Evolutionary conservation across 768 basidiomycete genomes (phyloP).

Genomic region (Suillus weaverae): DNA sequence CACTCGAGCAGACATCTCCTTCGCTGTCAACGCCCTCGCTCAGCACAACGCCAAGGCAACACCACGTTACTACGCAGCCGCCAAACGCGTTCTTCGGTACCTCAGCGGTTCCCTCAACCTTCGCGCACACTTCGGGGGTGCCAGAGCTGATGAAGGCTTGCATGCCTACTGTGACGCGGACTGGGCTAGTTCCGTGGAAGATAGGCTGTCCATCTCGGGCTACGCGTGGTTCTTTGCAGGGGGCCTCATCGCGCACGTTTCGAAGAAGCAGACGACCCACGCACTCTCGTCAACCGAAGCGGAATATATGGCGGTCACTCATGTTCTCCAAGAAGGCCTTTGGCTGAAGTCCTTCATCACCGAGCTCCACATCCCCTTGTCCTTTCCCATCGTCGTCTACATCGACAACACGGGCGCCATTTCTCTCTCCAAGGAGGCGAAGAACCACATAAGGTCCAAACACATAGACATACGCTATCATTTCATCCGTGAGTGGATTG

Average conservation of each 20-base stretch:
- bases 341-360: neutral
- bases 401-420: neutral
- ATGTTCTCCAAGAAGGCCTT: neutral
- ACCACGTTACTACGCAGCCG: too few species aligned
- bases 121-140: too few species aligned
- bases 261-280: conserved; percentile 17
- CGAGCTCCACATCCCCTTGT: fast-evolving
- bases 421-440: neutral
- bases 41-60: too few species aligned
- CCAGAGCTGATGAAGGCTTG: too few species aligned
- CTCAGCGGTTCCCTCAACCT: too few species aligned
- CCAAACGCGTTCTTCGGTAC: too few species aligned
- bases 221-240: too few species aligned
- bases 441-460: neutral
- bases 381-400: neutral
- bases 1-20: too few species aligned
- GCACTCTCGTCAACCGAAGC: conserved; percentile 25
- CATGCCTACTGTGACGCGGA: too few species aligned
- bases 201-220: too few species aligned
- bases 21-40: too few species aligned
- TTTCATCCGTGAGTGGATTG: neutral
- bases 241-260: neutral
- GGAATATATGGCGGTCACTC: conserved; percentile 24
- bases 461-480: neutral
- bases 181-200: too few species aligned